These are phyloP conservation scores for Nemophila menziesii DNA, from an alignment of 257 asterid genomes.

Conservation along the genomic window DNA sequence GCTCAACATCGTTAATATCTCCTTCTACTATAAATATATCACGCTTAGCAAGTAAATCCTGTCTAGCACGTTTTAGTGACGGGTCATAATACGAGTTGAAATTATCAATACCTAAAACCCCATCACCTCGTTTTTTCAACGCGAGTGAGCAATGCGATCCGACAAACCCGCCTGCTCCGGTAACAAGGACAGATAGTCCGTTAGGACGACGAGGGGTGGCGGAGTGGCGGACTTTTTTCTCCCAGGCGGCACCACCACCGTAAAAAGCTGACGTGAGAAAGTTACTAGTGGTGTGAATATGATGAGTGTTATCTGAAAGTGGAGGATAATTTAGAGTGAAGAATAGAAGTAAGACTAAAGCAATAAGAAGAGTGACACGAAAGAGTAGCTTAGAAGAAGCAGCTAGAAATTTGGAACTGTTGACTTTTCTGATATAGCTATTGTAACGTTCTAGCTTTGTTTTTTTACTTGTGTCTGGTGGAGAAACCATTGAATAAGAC, in stretches of 20 bases:
- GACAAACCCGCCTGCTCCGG: conserved; percentile 91
- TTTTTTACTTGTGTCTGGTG: conserved; percentile 44
- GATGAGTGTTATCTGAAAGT: conserved; percentile 22
- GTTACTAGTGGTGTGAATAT: conserved; percentile 32
- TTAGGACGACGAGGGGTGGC: conserved; percentile 72
- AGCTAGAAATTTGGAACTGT: conserved; percentile 62
- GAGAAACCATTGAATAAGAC: conserved; percentile 24
- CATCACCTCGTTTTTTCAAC: conserved; percentile 75
- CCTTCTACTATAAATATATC: conserved; percentile 59
- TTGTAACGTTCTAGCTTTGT: conserved; percentile 69
- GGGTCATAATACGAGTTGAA: conserved; percentile 90
- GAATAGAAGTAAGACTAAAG: conserved; percentile 60
- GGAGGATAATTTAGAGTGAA: conserved; percentile 75
- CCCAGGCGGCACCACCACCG: conserved; percentile 70
- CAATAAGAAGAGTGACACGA: conserved; percentile 70
- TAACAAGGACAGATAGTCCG: conserved; percentile 74
- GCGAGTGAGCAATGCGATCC: conserved; percentile 82
- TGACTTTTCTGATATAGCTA: conserved; percentile 61
- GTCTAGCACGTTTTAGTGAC: conserved; percentile 52
- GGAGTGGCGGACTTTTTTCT: conserved; percentile 75
- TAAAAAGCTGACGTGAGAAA: conserved; percentile 62
- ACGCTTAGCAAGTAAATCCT: conserved; percentile 31
- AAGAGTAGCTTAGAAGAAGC: conserved; percentile 86
- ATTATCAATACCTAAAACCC: conserved; percentile 77
- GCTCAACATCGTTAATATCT: conserved; percentile 49